These are phyloP conservation scores for Umbelopsis ramanniana DNA, from an alignment of 192 early-diverging fungal species.

Conservation along the genomic window DNA sequence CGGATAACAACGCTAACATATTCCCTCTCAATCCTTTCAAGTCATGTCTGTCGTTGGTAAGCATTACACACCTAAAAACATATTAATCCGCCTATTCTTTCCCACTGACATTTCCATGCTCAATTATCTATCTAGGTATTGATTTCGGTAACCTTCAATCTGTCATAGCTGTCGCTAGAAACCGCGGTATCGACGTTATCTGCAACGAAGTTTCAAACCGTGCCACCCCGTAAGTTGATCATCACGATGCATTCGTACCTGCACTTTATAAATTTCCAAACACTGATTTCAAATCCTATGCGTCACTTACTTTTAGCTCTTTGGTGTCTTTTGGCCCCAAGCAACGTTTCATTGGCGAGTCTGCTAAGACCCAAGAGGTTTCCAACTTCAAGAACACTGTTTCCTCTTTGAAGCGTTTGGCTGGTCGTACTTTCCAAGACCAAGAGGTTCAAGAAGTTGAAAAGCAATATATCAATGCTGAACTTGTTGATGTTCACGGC, in stretches of 20 bases:
- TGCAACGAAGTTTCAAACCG: constrained; percentile 97
- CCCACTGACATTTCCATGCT: background rate
- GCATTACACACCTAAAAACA: background rate
- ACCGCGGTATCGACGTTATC: constrained; percentile 98
- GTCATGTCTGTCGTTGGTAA: constrained; percentile 24
- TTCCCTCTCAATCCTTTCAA: constrained; percentile 1
- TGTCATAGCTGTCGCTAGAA: constrained; percentile 95
- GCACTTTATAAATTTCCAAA: background rate
- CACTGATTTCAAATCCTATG: background rate
- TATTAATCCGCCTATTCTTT: background rate
- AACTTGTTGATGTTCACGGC: constrained; percentile 78
- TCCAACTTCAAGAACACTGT: constrained; percentile 98
- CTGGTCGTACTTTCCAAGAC: constrained; percentile 85
- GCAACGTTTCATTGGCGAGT: constrained; percentile 94
- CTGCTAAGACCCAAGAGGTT: constrained; percentile 93
- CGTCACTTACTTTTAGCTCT: constrained; percentile 52
- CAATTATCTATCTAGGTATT: constrained; percentile 60
- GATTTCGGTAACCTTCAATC: constrained; percentile 97
- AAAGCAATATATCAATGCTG: constrained; percentile 81
- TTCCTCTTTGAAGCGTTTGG: constrained; percentile 85
- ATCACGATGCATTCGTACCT: background rate
- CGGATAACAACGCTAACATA: background rate
- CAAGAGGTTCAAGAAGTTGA: constrained; percentile 84
- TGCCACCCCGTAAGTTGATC: constrained; percentile 83
- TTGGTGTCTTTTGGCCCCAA: constrained; percentile 94